Percentiles rank a stretch among this genome's conserved stretches.
phyloP scores from a whole-genome alignment of 441 rosid species.

The Sinapis alba region DNA sequence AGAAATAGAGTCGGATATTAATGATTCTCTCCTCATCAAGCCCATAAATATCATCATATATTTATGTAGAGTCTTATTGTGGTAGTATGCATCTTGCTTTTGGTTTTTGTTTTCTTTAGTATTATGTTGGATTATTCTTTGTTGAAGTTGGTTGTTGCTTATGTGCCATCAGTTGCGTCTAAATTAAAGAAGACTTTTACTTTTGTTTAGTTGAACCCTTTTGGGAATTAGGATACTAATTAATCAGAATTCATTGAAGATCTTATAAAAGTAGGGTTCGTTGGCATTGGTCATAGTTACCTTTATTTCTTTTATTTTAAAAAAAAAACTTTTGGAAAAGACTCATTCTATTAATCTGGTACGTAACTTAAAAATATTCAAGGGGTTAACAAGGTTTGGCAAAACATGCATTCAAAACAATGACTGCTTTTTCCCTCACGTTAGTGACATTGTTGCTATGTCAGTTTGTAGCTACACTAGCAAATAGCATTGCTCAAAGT shows the following conservation, averaged over 20 bases:
- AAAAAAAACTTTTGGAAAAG: not conserved
- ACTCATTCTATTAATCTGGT: not conserved
- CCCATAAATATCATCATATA: not conserved
- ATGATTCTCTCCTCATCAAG: not conserved
- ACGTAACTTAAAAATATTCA: not conserved
- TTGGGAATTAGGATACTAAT: not conserved
- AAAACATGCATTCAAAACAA: not conserved
- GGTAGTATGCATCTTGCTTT: not conserved
- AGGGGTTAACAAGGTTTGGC: not conserved
- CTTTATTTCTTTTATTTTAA: not conserved
- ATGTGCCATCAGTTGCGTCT: not conserved
- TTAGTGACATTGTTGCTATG: not conserved
- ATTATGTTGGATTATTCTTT: not conserved
- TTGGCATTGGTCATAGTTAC: not conserved
- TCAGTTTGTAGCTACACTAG: constrained; percentile 1
- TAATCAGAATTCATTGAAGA: not conserved
- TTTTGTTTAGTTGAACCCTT: not conserved
- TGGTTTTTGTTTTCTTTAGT: not conserved
- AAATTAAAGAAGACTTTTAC: not conserved
- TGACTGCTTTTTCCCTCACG: not conserved
- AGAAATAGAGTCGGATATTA: not conserved
- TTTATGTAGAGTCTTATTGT: constrained; percentile 2
- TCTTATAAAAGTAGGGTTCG: constrained; percentile 1
- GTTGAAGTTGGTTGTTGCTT: not conserved
- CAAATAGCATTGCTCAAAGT: not conserved